Evolutionary conservation across 495 filamentous ascomycete species (phyloP).

Genomic region (Xylaria venustula): DNA sequence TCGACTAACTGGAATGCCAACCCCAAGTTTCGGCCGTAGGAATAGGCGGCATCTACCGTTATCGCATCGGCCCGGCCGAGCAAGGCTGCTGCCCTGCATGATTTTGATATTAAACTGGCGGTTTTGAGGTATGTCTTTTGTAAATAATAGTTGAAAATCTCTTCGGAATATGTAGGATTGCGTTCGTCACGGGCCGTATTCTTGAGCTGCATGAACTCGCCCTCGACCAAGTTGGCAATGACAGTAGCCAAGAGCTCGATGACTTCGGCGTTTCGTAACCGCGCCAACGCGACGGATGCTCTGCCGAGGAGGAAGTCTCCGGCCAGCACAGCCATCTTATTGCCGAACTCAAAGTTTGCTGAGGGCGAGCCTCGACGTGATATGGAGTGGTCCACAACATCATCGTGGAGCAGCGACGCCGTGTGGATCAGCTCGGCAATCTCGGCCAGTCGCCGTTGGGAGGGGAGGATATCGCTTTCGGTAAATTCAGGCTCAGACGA

Average conservation of each 20-base stretch:
- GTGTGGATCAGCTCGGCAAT: slow-evolving; percentile 97
- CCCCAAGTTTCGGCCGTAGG: slow-evolving; percentile 88
- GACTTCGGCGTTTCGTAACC: slow-evolving; percentile 88
- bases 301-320: slow-evolving; percentile 92
- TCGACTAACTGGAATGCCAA: slow-evolving; percentile 98
- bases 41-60: slow-evolving; percentile 86
- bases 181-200: slow-evolving; percentile 88
- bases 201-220: slow-evolving; percentile 98
- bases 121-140: slow-evolving; percentile 99
- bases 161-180: slow-evolving; percentile 77
- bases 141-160: slow-evolving; percentile 90
- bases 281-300: slow-evolving; percentile 89
- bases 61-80: slow-evolving; percentile 73
- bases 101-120: slow-evolving; percentile 92
- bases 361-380: slow-evolving; percentile 79
- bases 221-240: slow-evolving; percentile 95
- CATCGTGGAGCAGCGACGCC: slow-evolving; percentile 93
- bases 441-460: slow-evolving; percentile 90
- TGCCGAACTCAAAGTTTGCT: slow-evolving; percentile 91
- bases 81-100: slow-evolving; percentile 84
- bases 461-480: slow-evolving; percentile 79
- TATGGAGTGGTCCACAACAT: slow-evolving; percentile 91
- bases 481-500: slow-evolving; percentile 50
- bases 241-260: slow-evolving; percentile 93
- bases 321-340: slow-evolving; percentile 97